Evolutionary conservation across 805 yeast species (phyloP).

Genomic region (Wickerhamomyces sydowiorum): DNA sequence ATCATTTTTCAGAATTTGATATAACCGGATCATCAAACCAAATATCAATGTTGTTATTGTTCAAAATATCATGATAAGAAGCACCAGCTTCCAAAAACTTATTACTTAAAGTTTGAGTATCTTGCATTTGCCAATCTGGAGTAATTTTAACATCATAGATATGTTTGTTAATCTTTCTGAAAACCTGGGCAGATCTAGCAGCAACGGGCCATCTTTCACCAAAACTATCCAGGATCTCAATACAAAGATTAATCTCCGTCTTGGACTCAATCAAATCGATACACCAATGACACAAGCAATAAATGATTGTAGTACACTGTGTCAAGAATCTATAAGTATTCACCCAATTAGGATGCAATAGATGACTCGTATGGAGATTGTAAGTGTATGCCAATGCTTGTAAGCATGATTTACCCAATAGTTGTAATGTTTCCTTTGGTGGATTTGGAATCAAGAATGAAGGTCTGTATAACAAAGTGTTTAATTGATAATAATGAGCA

Average conservation of each 20-base stretch:
- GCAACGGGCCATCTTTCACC: slow-evolving; percentile 44
- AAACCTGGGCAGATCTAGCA: slow-evolving; percentile 36
- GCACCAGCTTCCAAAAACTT: slow-evolving; percentile 38
- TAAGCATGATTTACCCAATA: slow-evolving; percentile 37
- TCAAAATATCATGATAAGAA: slow-evolving; percentile 39
- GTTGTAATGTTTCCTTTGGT: slow-evolving; percentile 29
- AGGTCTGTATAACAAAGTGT: slow-evolving; percentile 41
- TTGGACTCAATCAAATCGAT: slow-evolving; percentile 40
- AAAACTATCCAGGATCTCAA: slow-evolving; percentile 40
- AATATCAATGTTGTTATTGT: slow-evolving; percentile 37
- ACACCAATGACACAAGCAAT: slow-evolving; percentile 41
- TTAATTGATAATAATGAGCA: slow-evolving; percentile 38
- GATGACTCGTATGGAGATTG: slow-evolving; percentile 35
- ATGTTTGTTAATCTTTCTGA: slow-evolving; percentile 36
- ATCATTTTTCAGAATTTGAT: not conserved
- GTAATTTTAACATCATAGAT: slow-evolving; percentile 35
- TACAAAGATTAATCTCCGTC: slow-evolving; percentile 39
- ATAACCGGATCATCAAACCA: slow-evolving; percentile 15
- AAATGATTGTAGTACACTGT: slow-evolving; percentile 40
- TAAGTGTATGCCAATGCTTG: slow-evolving; percentile 37
- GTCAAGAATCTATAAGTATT: slow-evolving; percentile 40
- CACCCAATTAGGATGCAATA: slow-evolving; percentile 46
- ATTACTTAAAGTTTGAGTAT: slow-evolving; percentile 33
- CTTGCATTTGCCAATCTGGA: slow-evolving; percentile 29
- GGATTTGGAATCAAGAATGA: slow-evolving; percentile 41